Evolutionary conservation across 768 basidiomycete species (phyloP).

Genomic region (Collybiopsis confluens): DNA sequence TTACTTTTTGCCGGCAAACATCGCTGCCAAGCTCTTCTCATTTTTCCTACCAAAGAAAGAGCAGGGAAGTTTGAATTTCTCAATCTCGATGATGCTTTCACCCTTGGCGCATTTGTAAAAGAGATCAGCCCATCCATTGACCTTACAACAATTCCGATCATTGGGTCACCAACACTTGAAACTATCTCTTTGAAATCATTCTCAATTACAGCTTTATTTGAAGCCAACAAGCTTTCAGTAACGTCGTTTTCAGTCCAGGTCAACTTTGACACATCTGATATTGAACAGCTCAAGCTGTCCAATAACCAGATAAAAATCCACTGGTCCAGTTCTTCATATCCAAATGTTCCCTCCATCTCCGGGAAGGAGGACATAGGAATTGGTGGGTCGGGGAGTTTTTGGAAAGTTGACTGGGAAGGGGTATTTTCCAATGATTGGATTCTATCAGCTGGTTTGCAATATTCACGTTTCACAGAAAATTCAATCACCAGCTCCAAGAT

Average conservation of each 20-base stretch:
- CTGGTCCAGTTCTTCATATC: not conserved
- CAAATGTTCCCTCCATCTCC: not conserved
- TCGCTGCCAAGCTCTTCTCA: not conserved
- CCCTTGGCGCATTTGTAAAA: not conserved
- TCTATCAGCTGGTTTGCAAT: not conserved
- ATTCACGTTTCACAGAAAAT: not conserved
- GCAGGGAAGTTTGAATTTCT: not conserved
- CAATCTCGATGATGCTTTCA: constrained; percentile 1
- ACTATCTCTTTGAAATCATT: not conserved
- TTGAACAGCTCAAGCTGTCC: not conserved
- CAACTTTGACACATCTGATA: not conserved
- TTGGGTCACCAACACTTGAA: not conserved
- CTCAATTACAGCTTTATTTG: not conserved
- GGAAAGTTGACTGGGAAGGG: not conserved
- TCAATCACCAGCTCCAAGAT: not conserved
- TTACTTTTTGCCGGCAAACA: not conserved
- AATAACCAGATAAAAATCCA: not conserved
- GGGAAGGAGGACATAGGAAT: too few species aligned
- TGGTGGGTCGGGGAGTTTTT: not conserved
- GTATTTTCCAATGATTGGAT: not conserved
- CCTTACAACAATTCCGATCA: not conserved
- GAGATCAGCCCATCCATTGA: not conserved
- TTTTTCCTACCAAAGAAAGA: not conserved
- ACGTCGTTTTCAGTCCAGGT: not conserved
- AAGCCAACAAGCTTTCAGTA: not conserved